Base-by-base conservation (phyloP, 352 stramenopile genomes). In the Aphanomyces astaci region DNA sequence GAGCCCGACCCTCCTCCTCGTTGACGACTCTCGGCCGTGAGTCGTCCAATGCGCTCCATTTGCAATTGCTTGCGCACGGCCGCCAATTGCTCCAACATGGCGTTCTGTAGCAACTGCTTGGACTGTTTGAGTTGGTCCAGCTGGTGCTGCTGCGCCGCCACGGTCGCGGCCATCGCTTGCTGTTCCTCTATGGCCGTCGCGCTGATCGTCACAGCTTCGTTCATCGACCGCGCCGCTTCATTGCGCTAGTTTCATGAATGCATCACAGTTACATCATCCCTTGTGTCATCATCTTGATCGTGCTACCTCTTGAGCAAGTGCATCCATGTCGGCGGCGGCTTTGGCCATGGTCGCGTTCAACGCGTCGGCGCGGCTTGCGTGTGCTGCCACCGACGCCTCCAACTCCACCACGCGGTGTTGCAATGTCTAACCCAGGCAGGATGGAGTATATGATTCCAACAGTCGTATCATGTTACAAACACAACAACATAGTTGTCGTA, bases 171-270 rank as follows among this genome's bases (percentile, higher is more conserved):
- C 7, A 94, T 72, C 2, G 75, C 71, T 51, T 92, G 82, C 43
- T 94, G 86, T 60, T 94, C 86, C 31, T 94, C 84, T 0, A 94
- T 66, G 0, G 86, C 89, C 7, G 80, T 89, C 17, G 84, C 86
- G 52, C 82, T 92, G 66, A 92, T 90, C 7, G 80, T 87, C 39
- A 94, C 83, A 24, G 86, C 86, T 55, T 92, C 86, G 56, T 90
- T 92, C 86, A 94, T 92, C 0, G 86, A 84, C 19, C 82, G 83
- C 0, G 84, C 80, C 0, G 81, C 86, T 27, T 94, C 84, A 45
- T 94, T 92, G 30, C 86, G 81, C 54, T 94, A 45, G n/a, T 17
- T 65, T 51, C 17, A n/a, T 22, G 30, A 65, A 32, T 28, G 30
- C n/a, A 59, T 51, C 56, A 65, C 17, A 65, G n/a, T n/a, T n/a